Percentiles rank a stretch among this genome's conserved stretches.
Evolutionary conservation across 768 basidiomycete genomes (phyloP).

Genomic region (Kondoa malvinella): DNA sequence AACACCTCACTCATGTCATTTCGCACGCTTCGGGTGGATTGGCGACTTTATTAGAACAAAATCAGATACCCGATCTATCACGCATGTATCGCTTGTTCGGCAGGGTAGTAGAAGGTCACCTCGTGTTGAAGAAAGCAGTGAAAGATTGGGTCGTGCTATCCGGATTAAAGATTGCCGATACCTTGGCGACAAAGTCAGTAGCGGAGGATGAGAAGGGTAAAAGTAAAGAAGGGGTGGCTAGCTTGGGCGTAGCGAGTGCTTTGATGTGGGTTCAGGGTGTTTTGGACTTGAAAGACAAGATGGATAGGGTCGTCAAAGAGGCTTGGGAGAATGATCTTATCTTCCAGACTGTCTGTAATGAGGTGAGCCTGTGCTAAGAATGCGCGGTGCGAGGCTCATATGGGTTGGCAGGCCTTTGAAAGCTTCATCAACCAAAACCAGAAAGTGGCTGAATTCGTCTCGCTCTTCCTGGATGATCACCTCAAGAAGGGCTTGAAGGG

Average conservation of each 20-base stretch:
- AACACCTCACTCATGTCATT: constrained; percentile 59
- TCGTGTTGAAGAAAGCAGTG: constrained; percentile 47
- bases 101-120: constrained; percentile 50
- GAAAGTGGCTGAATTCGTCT: constrained; percentile 82
- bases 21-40: constrained; percentile 68
- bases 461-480: constrained; percentile 91
- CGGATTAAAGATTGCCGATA: constrained; percentile 15
- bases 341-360: constrained; percentile 63
- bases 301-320: constrained; percentile 54
- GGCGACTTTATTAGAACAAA: constrained; percentile 65
- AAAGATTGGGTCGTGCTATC: constrained; percentile 41
- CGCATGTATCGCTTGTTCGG: constrained; percentile 62
- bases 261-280: constrained; percentile 87
- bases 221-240: constrained; percentile 39
- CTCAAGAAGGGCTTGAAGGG: constrained; percentile 86
- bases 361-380: constrained; percentile 39
- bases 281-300: constrained; percentile 76
- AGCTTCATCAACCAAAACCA: constrained; percentile 75
- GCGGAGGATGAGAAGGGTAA: constrained; percentile 37
- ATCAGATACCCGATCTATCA: constrained; percentile 56
- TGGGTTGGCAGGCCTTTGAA: constrained; percentile 59
- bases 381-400: neutral
- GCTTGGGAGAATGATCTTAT: constrained; percentile 59
- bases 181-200: constrained; percentile 28
- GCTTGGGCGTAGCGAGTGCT: constrained; percentile 36